Conservation (phyloP, 2,329 filamentous ascomycete genomes). For the Diaporthe sp. region DNA sequence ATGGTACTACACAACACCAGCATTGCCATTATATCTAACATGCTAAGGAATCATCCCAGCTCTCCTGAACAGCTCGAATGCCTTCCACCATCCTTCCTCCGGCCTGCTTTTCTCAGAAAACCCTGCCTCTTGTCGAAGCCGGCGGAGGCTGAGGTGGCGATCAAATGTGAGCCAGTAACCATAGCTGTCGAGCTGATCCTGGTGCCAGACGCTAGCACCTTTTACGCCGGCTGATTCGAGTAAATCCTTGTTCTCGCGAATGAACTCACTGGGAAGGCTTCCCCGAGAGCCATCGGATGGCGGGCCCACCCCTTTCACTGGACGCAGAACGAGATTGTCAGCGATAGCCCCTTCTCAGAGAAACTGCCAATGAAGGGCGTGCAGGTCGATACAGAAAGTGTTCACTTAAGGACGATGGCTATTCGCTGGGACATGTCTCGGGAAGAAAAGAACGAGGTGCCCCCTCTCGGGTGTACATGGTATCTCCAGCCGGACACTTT, state of each 20-base stretch:
- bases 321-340: neutral
- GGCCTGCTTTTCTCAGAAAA: conserved; percentile 56
- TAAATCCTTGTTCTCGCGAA: conserved; percentile 47
- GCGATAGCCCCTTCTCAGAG: neutral
- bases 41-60: conserved; percentile 54
- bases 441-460: conserved; percentile 14
- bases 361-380: neutral
- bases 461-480: conserved; percentile 30
- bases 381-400: no score
- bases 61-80: conserved; percentile 57
- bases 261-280: conserved; percentile 49
- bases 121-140: conserved; percentile 52
- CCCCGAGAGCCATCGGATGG: conserved; percentile 1
- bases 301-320: conserved; percentile 11
- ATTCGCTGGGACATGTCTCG: conserved; percentile 34
- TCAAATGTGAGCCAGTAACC: conserved; percentile 63
- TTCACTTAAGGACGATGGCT: neutral
- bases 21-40: neutral
- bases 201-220: conserved; percentile 49
- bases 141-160: conserved; percentile 59
- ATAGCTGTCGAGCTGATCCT: conserved; percentile 57
- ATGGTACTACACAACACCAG: no score
- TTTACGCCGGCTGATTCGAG: conserved; percentile 48
- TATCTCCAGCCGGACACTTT: conserved; percentile 36
- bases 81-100: conserved; percentile 56